A percentile compares a stretch with the other conserved stretches of the same genome.
phyloP scores from a whole-genome alignment of 1,139 yeast genomes.

The Geotrichum fermentans region DNA sequence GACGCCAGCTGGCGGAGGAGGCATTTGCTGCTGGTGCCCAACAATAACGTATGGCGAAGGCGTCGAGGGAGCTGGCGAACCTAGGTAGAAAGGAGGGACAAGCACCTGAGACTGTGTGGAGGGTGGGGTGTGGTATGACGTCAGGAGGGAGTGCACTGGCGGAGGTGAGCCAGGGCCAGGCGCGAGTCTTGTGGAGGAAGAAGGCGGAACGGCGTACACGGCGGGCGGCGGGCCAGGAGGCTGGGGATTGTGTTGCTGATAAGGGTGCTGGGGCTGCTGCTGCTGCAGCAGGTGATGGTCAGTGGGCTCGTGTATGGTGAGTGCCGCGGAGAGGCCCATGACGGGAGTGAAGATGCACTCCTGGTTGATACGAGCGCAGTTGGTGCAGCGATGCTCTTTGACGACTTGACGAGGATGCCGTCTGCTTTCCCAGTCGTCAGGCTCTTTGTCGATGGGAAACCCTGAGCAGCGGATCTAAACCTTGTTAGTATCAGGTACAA shows the following conservation, averaged over 20 bases:
- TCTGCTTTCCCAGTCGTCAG: conserved; percentile 20
- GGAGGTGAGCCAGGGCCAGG: conserved; percentile 23
- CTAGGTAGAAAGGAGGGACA: too few relatives aligned
- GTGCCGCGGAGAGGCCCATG: conserved; percentile 32
- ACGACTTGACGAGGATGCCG: not conserved
- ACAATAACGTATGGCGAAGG: not conserved
- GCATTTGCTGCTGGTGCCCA: too few relatives aligned
- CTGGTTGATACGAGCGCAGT: conserved; percentile 35
- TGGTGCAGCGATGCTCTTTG: conserved; percentile 27
- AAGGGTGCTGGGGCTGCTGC: conserved; percentile 3
- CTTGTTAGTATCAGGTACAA: not conserved
- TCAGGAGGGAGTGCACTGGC: not conserved
- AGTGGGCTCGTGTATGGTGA: conserved; percentile 18
- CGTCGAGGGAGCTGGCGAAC: not conserved
- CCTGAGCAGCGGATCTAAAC: conserved; percentile 36
- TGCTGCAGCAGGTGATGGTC: conserved; percentile 6
- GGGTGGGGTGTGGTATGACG: not conserved
- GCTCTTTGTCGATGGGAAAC: conserved; percentile 26
- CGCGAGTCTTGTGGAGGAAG: conserved; percentile 23
- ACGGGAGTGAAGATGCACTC: conserved; percentile 37
- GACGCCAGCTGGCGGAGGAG: not conserved
- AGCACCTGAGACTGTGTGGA: too few relatives aligned
- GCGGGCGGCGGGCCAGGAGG: conserved; percentile 19
- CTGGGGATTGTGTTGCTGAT: conserved; percentile 11
- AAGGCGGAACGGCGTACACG: not conserved